A percentile compares a stretch with the other conserved stretches of the same genome.
Conservation (phyloP, 805 yeast species). For the Saccharomyces mikatae region DNA sequence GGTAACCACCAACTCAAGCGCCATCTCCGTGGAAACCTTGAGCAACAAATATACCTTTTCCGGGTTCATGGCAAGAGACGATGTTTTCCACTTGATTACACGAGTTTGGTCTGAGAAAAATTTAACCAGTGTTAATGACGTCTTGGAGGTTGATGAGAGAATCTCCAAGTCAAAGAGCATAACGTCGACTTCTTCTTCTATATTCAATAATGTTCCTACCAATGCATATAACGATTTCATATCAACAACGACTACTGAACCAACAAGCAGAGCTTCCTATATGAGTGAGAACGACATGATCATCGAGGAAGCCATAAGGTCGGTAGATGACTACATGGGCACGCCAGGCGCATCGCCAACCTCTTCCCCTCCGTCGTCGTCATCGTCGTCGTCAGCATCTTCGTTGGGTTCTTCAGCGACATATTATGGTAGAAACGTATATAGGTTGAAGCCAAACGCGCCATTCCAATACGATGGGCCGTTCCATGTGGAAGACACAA, state of each 20-base stretch:
- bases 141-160: neutral
- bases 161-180: neutral
- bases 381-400: neutral
- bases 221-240: conserved; percentile 15
- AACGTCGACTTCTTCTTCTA: neutral
- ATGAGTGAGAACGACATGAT: conserved; percentile 18
- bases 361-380: conserved; percentile 1
- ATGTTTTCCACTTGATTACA: conserved; percentile 60
- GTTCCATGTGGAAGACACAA: conserved; percentile 50
- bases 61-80: conserved; percentile 75
- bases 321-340: conserved; percentile 34
- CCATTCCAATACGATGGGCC: conserved; percentile 56
- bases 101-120: conserved; percentile 48
- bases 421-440: neutral
- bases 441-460: conserved; percentile 30
- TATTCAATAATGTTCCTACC: neutral
- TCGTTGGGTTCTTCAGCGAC: neutral
- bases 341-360: neutral
- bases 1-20: conserved; percentile 59
- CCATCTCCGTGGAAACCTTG: conserved; percentile 62
- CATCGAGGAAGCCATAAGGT: conserved; percentile 34
- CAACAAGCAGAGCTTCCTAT: conserved; percentile 23
- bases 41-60: conserved; percentile 72
- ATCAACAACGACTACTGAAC: conserved; percentile 6
- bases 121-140: conserved; percentile 1